A percentile compares a stretch with the other conserved stretches of the same genome.
phyloP scores from a whole-genome alignment of 805 yeast species.

The Candida palmyrensis region DNA sequence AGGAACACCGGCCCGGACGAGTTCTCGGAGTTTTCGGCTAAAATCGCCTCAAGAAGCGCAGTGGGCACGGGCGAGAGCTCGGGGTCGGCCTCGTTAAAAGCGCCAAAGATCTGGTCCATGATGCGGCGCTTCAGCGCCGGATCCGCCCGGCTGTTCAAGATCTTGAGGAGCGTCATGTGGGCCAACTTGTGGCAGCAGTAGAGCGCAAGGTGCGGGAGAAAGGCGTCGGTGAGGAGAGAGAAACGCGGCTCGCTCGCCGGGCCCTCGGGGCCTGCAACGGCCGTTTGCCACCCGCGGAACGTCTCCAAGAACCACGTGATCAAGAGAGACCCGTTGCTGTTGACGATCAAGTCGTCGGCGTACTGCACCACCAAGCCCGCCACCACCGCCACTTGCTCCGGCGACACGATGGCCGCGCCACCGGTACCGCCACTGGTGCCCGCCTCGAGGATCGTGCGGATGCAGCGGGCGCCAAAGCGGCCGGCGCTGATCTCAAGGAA shows the following conservation, averaged over 20 bases:
- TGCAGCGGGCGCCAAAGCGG: constrained; percentile 92
- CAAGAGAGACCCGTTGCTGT: constrained; percentile 82
- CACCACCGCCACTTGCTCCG: constrained; percentile 65
- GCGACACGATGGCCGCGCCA: constrained; percentile 22
- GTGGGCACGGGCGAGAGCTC: constrained; percentile 30
- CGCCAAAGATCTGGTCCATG: constrained; percentile 63
- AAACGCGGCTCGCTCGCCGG: constrained; percentile 53
- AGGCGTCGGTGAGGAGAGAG: constrained; percentile 54
- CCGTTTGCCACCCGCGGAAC: constrained; percentile 37
- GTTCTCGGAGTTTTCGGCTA: constrained; percentile 62
- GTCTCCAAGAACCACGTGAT: constrained; percentile 95
- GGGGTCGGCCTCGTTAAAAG: constrained; percentile 22
- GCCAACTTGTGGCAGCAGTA: constrained; percentile 82
- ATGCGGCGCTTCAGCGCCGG: constrained; percentile 55
- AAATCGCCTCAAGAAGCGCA: constrained; percentile 48
- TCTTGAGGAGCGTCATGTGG: constrained; percentile 72
- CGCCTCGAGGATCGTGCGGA: constrained; percentile 87
- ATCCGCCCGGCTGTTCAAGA: constrained; percentile 66
- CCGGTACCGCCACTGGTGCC: constrained; percentile 41
- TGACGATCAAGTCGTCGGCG: constrained; percentile 73
- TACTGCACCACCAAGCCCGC: constrained; percentile 74
- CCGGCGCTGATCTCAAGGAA: constrained; percentile 81
- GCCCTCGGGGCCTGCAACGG: constrained; percentile 8
- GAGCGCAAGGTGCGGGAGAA: constrained; percentile 56
- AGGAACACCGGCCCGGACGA: constrained; percentile 52